A percentile compares a stretch with the other conserved stretches of the same genome.
Evolutionary conservation across 1,284 basidiomycete genomes (phyloP).

Genomic region (Trichosporon sp.): DNA sequence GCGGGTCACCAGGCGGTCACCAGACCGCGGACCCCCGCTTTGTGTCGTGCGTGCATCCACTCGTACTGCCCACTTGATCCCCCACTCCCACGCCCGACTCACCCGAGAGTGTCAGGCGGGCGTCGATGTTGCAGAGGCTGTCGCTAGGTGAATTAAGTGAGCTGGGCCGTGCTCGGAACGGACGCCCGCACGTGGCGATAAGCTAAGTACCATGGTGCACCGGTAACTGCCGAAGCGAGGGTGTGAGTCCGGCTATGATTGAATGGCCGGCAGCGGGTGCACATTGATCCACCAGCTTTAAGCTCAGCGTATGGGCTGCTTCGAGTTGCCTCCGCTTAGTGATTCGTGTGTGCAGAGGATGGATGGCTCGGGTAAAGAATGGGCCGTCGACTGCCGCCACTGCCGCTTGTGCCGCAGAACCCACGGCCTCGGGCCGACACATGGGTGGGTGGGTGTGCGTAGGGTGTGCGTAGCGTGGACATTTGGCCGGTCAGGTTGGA

Average conservation of each 20-base stretch:
- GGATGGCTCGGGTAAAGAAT: not conserved
- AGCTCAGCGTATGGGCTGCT: too few relatives aligned
- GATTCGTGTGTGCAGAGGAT: too few relatives aligned
- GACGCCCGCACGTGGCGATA: not conserved
- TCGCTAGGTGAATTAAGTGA: not conserved
- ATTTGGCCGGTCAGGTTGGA: too few relatives aligned
- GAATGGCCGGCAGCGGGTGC: not conserved
- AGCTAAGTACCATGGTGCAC: not conserved
- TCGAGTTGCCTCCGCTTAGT: too few relatives aligned
- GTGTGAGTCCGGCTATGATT: too few relatives aligned
- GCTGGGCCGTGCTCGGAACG: not conserved
- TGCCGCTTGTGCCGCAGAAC: not conserved
- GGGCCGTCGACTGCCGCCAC: not conserved
- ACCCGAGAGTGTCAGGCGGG: too few relatives aligned
- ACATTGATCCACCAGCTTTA: not conserved
- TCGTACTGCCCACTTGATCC: too few relatives aligned
- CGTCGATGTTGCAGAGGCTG: too few relatives aligned
- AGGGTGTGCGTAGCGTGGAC: too few relatives aligned
- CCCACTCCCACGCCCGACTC: not conserved
- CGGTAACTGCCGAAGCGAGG: not conserved
- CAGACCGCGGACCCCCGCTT: not conserved
- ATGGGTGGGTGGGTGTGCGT: not conserved
- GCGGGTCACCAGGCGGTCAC: not conserved
- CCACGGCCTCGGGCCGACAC: not conserved
- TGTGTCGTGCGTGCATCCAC: not conserved